phyloP scores from a whole-genome alignment of 768 basidiomycete species.

The Hygrophorus pudorinus region DNA sequence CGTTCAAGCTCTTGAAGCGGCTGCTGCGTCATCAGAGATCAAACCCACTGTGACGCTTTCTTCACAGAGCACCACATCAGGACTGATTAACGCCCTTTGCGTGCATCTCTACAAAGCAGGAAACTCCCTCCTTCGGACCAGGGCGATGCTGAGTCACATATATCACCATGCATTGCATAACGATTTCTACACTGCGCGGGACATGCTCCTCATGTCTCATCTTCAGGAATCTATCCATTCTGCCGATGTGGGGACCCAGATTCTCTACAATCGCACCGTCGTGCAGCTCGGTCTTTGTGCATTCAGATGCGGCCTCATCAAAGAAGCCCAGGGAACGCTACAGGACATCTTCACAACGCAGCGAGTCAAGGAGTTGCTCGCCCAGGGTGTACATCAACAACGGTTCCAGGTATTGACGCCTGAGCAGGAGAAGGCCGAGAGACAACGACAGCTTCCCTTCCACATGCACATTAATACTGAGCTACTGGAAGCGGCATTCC shows the following conservation, averaged over 20 bases:
- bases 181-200: conserved; percentile 92
- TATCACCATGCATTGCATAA: conserved; percentile 96
- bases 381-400: conserved; percentile 92
- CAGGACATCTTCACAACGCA: conserved; percentile 96
- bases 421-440: conserved; percentile 96
- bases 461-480: conserved; percentile 99
- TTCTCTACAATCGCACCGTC: conserved; percentile 94
- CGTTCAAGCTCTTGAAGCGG: conserved; percentile 78
- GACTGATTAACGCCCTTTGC: conserved; percentile 83
- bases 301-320: conserved; percentile 90
- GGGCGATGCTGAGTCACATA: conserved; percentile 96
- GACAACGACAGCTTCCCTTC: conserved; percentile 93
- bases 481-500: conserved; percentile 91
- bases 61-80: conserved; percentile 46
- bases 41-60: conserved; percentile 55
- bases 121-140: conserved; percentile 85
- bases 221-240: conserved; percentile 94
- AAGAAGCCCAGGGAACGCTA: conserved; percentile 85
- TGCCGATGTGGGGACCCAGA: conserved; percentile 94
- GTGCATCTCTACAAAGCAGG: conserved; percentile 88
- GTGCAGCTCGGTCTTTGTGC: conserved; percentile 97
- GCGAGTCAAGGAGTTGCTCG: conserved; percentile 93
- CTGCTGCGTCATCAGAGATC: conserved; percentile 45
- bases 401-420: conserved; percentile 80
- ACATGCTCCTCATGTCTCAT: conserved; percentile 98